Conservation (phyloP, 225 moss, liverwort and hornwort species). For the Thuidium tamariscinum region DNA sequence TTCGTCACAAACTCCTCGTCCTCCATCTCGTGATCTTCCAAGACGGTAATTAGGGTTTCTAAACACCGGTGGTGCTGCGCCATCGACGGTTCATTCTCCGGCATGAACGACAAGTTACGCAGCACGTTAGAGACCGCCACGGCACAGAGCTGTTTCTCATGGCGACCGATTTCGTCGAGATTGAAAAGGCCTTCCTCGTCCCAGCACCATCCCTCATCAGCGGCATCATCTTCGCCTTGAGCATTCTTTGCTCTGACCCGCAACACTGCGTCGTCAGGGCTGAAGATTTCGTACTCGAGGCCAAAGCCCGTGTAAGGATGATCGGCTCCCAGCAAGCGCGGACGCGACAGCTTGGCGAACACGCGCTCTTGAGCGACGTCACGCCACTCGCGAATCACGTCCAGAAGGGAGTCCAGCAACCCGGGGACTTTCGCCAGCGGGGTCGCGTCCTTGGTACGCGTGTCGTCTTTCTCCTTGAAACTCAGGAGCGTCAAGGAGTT, state of each 20-base stretch:
- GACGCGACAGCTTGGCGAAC: slow-evolving; percentile 59
- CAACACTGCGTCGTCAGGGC: slow-evolving; percentile 54
- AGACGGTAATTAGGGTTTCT: slow-evolving; percentile 60
- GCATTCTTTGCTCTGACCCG: slow-evolving; percentile 32
- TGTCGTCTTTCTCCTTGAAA: slow-evolving; percentile 89
- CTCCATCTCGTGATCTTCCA: slow-evolving; percentile 90
- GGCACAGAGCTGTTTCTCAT: slow-evolving; percentile 83
- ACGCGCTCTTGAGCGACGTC: slow-evolving; percentile 79
- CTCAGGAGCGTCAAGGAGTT: slow-evolving; percentile 72
- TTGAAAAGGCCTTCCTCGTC: slow-evolving; percentile 96
- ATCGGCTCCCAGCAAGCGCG: slow-evolving; percentile 58
- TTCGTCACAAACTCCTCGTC: slow-evolving; percentile 93
- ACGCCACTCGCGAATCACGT: slow-evolving; percentile 86
- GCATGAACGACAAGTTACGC: slow-evolving; percentile 88
- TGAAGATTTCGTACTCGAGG: slow-evolving; percentile 58
- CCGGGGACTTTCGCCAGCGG: slow-evolving; percentile 80
- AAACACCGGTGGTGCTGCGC: slow-evolving; percentile 68
- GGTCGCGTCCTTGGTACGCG: slow-evolving; percentile 56
- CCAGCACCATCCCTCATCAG: slow-evolving; percentile 82
- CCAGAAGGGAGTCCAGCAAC: slow-evolving; percentile 70
- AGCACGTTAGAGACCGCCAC: slow-evolving; percentile 88
- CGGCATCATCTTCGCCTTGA: slow-evolving; percentile 17
- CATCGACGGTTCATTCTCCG: slow-evolving; percentile 77
- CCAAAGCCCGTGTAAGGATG: slow-evolving; percentile 81
- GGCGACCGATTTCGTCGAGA: slow-evolving; percentile 80